phyloP scores from a whole-genome alignment of 306 rosid genomes.

The Abrus precatorius region DNA sequence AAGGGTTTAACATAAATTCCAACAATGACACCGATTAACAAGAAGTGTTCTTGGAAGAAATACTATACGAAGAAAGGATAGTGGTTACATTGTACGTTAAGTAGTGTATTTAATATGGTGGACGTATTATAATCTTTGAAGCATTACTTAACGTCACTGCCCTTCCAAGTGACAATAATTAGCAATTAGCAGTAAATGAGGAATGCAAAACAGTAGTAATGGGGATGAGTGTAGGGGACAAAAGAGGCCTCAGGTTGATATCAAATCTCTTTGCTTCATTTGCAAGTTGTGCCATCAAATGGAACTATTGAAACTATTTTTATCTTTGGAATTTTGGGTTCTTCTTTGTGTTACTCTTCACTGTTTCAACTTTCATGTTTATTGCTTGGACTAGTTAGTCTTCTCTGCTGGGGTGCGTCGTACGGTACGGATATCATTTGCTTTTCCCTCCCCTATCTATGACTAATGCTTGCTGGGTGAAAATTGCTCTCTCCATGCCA shows the following conservation, averaged over 20 bases:
- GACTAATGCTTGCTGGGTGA: no score
- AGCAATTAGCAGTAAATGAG: background rate
- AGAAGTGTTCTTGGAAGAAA: no score
- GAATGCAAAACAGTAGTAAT: background rate
- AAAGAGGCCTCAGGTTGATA: slow-evolving; percentile 46
- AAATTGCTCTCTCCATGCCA: no score
- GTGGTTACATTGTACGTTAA: background rate
- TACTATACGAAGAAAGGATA: no score
- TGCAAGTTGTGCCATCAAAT: slow-evolving; percentile 57
- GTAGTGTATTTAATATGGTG: background rate
- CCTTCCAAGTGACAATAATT: slow-evolving; percentile 1
- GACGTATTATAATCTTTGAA: no score
- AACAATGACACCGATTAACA: no score
- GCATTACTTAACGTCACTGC: background rate
- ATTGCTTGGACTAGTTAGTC: background rate
- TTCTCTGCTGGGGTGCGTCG: no score
- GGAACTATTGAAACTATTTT: background rate
- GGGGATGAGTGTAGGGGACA: slow-evolving; percentile 58
- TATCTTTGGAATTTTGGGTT: background rate
- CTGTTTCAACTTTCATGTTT: background rate
- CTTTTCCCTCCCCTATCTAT: no score
- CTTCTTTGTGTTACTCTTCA: background rate
- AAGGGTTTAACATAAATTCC: no score
- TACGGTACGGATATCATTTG: background rate
- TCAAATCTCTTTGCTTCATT: slow-evolving; percentile 66